Evolutionary conservation across 495 filamentous ascomycete genomes (phyloP), one percentile per base, ranked within the genome.

Genomic region (Trichocladium antarcticum): DNA sequence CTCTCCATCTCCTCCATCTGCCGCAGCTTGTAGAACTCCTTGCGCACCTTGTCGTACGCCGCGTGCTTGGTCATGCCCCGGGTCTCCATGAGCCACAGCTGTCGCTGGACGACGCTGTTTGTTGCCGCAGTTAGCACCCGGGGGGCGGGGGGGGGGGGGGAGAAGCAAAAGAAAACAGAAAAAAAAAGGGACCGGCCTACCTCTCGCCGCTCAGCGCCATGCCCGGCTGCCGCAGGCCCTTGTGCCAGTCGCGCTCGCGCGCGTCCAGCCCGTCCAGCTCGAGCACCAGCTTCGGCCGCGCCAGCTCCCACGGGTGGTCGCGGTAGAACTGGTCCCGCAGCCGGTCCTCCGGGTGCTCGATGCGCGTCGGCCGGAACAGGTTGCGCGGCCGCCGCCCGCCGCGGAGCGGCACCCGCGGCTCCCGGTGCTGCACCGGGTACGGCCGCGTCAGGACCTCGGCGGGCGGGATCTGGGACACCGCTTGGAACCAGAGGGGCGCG

Each of bases 251-350:
- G 48, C 78, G 79, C 40, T 68, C 71, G 55, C 79, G 72, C 32
- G 70, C 75, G 63, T 98, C 92, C 61, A 79, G 84, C 21, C 92
- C 92, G 59, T 89, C 81, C 58, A 80, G 75, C 68, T 98, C 92
- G 11, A 95, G 68, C 21, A 98, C 65, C 52, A 95, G 74, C 55
- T 82, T 75, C 43, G 92, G 92, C 54, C 92, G 76, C 24, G 93
- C 92, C 58, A 98, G 72, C 64, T 98, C 92, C 92, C 92, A 98
- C 5, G 92, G 92, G 67, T 98, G 92, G 65, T 98, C 89, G 51
- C 73, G 74, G 70, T 83, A 97, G 71, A 97, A 98, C 22, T 83
- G 70, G 47, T 59, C 70, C 42, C 92, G 82, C 56, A 97, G 70
- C 52, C 72, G 66, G 64, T 98, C 93, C 65, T 98, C 92, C 39